Evolutionary conservation across 2,329 filamentous ascomycete genomes (phyloP).

Genomic region (Neofusicoccum kwambonambiense): DNA sequence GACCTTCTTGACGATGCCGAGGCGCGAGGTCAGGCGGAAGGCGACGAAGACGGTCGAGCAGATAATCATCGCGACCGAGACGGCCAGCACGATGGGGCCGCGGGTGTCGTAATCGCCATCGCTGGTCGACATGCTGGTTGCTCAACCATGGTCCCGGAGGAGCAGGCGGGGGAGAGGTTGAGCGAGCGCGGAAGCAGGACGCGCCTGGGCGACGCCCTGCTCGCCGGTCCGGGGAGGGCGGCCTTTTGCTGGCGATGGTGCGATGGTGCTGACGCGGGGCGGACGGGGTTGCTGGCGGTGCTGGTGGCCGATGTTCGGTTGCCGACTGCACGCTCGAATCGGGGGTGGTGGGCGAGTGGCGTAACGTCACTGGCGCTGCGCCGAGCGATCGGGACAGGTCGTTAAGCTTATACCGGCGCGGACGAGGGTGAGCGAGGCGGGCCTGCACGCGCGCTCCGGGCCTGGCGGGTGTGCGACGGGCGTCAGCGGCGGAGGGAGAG

Average conservation of each 20-base stretch:
- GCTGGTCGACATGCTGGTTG: conserved; percentile 18
- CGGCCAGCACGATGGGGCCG: conserved; percentile 58
- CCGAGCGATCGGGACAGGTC: conserved; percentile 9
- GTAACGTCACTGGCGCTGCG: neutral
- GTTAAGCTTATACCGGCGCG: conserved; percentile 6
- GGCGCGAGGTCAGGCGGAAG: conserved; percentile 70
- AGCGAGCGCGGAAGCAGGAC: neutral
- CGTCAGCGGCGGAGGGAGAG: neutral
- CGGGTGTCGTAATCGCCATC: conserved; percentile 21
- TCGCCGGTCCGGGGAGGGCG: neutral
- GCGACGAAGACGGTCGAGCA: conserved; percentile 73
- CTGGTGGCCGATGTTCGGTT: too few species aligned
- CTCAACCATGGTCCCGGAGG: conserved; percentile 17
- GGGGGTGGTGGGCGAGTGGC: conserved; percentile 1
- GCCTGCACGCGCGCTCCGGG: neutral
- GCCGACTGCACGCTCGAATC: neutral
- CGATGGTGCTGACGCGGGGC: too few species aligned
- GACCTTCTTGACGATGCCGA: conserved; percentile 68
- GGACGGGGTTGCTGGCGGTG: neutral
- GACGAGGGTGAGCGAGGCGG: neutral
- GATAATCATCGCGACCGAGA: conserved; percentile 67
- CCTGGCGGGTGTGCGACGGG: neutral
- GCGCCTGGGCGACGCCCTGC: neutral
- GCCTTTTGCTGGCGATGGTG: neutral
- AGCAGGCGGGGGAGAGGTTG: neutral